Base-by-base conservation (phyloP, 1,284 basidiomycete species). In the Amylostereum chailletii region DNA sequence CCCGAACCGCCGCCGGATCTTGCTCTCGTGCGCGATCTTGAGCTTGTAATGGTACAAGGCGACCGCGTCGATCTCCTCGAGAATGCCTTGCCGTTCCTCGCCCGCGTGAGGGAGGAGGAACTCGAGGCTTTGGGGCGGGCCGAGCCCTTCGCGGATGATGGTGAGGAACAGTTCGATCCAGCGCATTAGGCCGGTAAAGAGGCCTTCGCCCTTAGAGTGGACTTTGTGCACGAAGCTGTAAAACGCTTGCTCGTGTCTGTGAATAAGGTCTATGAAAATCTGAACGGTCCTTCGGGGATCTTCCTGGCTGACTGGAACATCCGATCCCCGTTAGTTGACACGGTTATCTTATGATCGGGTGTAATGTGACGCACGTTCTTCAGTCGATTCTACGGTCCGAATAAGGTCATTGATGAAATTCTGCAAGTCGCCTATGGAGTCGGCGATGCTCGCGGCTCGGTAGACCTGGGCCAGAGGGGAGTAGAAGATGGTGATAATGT, bases 401-500 rank as follows among this genome's bases (percentile, higher is more conserved):
- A 99, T 97, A 50, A 99, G 77, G 65, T 99, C 96, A 56, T 90
- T 95, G 59, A 99, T 81, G 65, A 99, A 99, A 53, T 77, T 89
- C 67, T 99, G 96, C 48, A 98, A 62, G 63, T 99, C 96, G 34
- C 83, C 76, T 1, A 99, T 65, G 1, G 93, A 96, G 63, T 99
- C 95, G 7, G 90, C 88, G 49, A 99, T 97, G 63, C 90, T 97
- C 3, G 96, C 96, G 3, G 95, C 95, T 62, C 91, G 88, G 72
- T 99, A 99, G 2, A 99, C 96, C 60, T 95, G 91, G 0, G 96
- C 96, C n/a, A 99, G 74, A 1, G 96, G 96, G 1, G 94, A 72
- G 66, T 99, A 99, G 68, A 99, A 99, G 54, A 99, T 99, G 8
- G 96, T 98, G 59, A 99, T 94, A 54, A 99, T 98, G 64, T 99